phyloP scores from a whole-genome alignment of 257 asterid species.

The Handroanthus guayacan region DNA sequence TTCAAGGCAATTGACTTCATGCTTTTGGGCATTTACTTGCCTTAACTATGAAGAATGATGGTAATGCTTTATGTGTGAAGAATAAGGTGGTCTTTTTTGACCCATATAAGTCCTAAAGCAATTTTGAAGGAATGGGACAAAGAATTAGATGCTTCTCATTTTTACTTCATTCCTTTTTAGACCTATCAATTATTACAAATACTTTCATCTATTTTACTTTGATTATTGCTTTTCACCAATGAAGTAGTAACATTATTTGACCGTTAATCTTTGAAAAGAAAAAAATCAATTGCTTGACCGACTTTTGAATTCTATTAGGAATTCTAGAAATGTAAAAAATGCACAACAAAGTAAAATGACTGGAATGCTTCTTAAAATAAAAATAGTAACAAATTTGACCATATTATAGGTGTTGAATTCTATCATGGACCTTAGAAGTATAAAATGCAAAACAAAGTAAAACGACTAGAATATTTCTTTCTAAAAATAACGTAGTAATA shows the following conservation, averaged over 20 bases:
- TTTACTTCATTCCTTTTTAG: neutral
- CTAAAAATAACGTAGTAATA: too few relatives aligned
- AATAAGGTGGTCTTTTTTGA: neutral
- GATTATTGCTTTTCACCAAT: too few relatives aligned
- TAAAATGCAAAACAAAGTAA: too few relatives aligned
- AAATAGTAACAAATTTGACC: neutral
- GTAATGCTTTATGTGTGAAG: constrained; percentile 3
- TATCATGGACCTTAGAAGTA: neutral
- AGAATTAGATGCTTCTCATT: constrained; percentile 23
- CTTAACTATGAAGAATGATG: constrained; percentile 9
- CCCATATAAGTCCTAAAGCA: neutral
- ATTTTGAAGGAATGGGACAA: neutral
- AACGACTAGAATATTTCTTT: too few relatives aligned
- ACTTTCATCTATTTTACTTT: neutral
- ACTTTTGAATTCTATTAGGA: neutral
- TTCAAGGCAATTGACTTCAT: too few relatives aligned
- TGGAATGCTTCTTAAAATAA: too few relatives aligned
- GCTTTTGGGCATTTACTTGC: neutral
- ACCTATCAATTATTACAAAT: constrained; percentile 16
- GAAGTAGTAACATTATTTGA: neutral
- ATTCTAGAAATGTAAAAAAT: too few relatives aligned
- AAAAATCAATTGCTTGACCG: neutral
- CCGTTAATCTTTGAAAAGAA: too few relatives aligned
- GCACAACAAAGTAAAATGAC: too few relatives aligned
- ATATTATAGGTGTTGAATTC: neutral